Conservation (phyloP, 352 stramenopile genomes). For the Phytophthora multivora region DNA sequence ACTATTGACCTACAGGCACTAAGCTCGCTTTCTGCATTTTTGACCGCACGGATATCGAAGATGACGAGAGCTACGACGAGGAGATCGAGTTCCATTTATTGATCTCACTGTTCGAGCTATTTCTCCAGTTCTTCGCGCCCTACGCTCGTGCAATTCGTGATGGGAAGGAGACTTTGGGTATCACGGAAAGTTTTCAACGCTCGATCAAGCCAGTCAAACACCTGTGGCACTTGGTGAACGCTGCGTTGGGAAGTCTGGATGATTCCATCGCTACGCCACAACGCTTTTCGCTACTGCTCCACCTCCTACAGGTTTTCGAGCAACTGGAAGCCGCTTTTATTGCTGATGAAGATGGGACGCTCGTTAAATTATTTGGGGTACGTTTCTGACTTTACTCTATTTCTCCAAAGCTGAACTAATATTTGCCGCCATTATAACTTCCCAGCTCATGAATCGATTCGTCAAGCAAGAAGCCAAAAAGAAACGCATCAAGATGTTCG, state of each 20-base stretch:
- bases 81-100: constrained; percentile 73
- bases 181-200: constrained; percentile 41
- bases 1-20: constrained; percentile 27
- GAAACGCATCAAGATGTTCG: constrained; percentile 47
- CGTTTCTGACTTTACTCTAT: neutral
- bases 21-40: constrained; percentile 78
- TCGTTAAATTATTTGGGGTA: constrained; percentile 50
- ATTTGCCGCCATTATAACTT: neutral
- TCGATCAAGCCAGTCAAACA: constrained; percentile 46
- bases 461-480: constrained; percentile 56
- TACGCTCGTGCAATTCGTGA: constrained; percentile 42
- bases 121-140: constrained; percentile 64
- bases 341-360: constrained; percentile 35
- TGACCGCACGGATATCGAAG: constrained; percentile 67
- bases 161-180: neutral
- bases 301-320: constrained; percentile 68
- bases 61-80: constrained; percentile 77
- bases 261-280: constrained; percentile 57
- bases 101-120: constrained; percentile 58
- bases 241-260: constrained; percentile 49
- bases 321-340: constrained; percentile 51
- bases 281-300: constrained; percentile 69
- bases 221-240: constrained; percentile 54
- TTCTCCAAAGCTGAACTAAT: neutral
- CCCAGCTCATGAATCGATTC: constrained; percentile 54